Percentiles rank a stretch among this genome's conserved stretches.
Evolutionary conservation across 768 basidiomycete species (phyloP).

Genomic region (Termitomyces sp.): DNA sequence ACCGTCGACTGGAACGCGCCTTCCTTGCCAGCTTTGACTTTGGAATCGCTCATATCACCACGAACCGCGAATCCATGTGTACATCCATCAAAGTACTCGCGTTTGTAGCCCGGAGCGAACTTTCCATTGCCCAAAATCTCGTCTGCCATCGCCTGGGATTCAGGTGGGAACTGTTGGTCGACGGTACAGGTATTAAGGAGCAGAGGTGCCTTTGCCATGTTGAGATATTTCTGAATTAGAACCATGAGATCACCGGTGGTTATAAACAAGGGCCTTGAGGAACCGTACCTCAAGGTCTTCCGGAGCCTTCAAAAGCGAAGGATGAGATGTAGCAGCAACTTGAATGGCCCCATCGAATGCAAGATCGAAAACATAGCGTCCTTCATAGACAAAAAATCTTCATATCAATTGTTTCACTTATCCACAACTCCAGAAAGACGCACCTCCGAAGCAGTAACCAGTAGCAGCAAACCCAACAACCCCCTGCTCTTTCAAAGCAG

Average conservation of each 20-base stretch:
- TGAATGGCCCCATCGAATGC: slow-evolving; percentile 51
- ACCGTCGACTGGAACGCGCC: not conserved
- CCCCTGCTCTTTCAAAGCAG: slow-evolving; percentile 54
- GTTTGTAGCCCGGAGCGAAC: slow-evolving; percentile 47
- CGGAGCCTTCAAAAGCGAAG: slow-evolving; percentile 56
- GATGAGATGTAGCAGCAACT: slow-evolving; percentile 52
- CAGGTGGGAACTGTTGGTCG: slow-evolving; percentile 49
- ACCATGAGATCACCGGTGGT: not conserved
- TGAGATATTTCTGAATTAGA: slow-evolving; percentile 40
- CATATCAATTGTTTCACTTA: not conserved
- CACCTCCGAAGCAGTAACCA: slow-evolving; percentile 72
- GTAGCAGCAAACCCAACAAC: slow-evolving; percentile 55
- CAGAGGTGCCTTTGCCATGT: slow-evolving; percentile 38
- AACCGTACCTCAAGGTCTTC: slow-evolving; percentile 55
- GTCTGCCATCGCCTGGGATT: slow-evolving; percentile 43
- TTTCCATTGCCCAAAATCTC: slow-evolving; percentile 43
- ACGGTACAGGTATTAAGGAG: slow-evolving; percentile 64
- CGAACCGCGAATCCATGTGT: slow-evolving; percentile 41
- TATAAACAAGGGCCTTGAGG: not conserved
- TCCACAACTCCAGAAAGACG: slow-evolving; percentile 6
- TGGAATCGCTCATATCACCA: slow-evolving; percentile 28
- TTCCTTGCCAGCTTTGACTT: not conserved
- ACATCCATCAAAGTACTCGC: slow-evolving; percentile 30
- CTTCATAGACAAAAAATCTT: slow-evolving; percentile 21
- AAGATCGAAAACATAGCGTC: slow-evolving; percentile 58